Evolutionary conservation across 1,284 basidiomycete genomes (phyloP), one percentile per base, ranked within the genome.

Genomic region (Meira nashicola): DNA sequence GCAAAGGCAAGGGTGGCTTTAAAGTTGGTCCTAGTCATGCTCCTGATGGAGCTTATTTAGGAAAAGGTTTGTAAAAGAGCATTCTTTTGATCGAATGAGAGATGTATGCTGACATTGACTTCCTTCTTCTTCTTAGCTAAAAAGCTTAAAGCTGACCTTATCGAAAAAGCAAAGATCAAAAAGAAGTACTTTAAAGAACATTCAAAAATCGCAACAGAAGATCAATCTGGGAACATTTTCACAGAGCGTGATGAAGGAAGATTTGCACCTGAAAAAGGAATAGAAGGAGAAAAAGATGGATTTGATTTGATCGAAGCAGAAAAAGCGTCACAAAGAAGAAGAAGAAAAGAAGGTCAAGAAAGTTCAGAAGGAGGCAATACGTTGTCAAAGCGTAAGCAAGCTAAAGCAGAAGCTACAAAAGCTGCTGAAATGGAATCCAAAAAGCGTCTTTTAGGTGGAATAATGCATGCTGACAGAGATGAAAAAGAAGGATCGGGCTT

Each of bases 151-250:
- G 79, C 80, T 17, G 80, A 80, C 38, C 72, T 83, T 54, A 83
- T 83, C 61, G 74, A 80, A 65, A 80, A 81, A 51, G 82, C 82
- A 39, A 82, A 82, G 68, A 76, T 82, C 57, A 83, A 83, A 74
- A 80, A 81, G 65, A 74, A 76, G 17, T 83, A 80, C 65, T 82
- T 79, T 80, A 56, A 49, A 8, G 28, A 33, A 14, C 44, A n/a
- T 3, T 17, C 21, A 28, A 25, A 46, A 49, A 38, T 25, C 43
- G 12, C 49, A 25, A 4, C 55, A 64, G 41, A 50, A 58, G 2
- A 43, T 50, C 17, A 60, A 55, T 12, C 53, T 41, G 21, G 2
- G 17, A 43, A 33, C 17, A 17, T 17, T 5, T 43, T 19, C 57
- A 5, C 19, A 39, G 51, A 57, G 58, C 44, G 57, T 37, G 61